Conservation (phyloP, 441 rosid species). For the Lepidium campestre region DNA sequence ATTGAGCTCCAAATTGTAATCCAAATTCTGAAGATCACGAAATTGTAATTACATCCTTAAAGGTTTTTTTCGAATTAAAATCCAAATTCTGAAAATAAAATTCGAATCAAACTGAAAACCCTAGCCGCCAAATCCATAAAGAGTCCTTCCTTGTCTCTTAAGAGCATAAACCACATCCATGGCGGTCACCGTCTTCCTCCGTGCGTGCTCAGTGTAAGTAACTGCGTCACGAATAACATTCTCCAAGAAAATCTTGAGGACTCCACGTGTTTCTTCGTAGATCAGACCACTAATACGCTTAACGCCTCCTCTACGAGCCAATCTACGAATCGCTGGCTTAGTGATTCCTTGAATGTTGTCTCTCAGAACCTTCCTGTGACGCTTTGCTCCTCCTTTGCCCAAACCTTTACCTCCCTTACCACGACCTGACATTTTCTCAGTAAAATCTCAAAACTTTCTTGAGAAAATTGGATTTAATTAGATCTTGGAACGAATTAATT, state of each 20-base stretch:
- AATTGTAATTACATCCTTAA: neutral
- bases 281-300: conserved; percentile 18
- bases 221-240: conserved; percentile 13
- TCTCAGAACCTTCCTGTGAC: conserved; percentile 23
- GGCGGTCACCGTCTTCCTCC: conserved; percentile 24
- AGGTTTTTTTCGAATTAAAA: neutral
- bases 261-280: conserved; percentile 21
- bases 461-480: neutral
- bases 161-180: conserved; percentile 22
- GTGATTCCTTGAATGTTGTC: conserved; percentile 25
- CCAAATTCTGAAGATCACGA: no score
- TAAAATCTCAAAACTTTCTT: neutral
- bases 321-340: conserved; percentile 6
- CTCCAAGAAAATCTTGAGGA: conserved; percentile 21
- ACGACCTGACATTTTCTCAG: conserved; percentile 12
- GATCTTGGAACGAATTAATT: neutral
- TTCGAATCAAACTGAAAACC: neutral
- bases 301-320: conserved; percentile 20
- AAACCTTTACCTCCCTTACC: conserved; percentile 22
- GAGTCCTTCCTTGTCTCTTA: conserved; percentile 19
- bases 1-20: no score
- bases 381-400: conserved; percentile 22
- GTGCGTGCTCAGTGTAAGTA: conserved; percentile 16
- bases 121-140: conserved; percentile 20
- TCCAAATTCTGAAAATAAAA: neutral